These are phyloP conservation scores for Lecanoromycetidae sp. DNA, from an alignment of 2,329 filamentous ascomycete genomes.

Conservation along the genomic window DNA sequence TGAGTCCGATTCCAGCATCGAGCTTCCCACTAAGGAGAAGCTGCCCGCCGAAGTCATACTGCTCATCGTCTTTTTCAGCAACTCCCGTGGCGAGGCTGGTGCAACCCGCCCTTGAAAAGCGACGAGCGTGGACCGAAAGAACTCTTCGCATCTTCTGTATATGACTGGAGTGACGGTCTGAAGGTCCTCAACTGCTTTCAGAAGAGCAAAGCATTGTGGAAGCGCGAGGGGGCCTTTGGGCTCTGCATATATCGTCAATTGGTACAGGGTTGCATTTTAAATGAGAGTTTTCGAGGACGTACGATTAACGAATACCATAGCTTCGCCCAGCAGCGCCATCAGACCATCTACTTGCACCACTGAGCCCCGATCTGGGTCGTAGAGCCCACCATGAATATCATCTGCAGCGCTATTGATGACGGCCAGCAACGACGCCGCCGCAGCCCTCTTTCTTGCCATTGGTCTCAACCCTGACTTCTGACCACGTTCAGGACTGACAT, in stretches of 20 bases:
- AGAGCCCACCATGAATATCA: slow-evolving; percentile 81
- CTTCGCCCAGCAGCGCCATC: slow-evolving; percentile 71
- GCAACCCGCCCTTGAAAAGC: slow-evolving; percentile 29
- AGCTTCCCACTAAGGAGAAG: slow-evolving; percentile 61
- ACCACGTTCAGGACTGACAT: slow-evolving; percentile 30
- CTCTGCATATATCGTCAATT: slow-evolving; percentile 27
- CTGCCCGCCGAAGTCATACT: slow-evolving; percentile 42
- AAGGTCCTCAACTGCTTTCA: slow-evolving; percentile 68
- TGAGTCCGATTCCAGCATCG: slow-evolving; percentile 44
- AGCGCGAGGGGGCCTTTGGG: slow-evolving; percentile 51
- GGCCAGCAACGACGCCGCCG: slow-evolving; percentile 64
- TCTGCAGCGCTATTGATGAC: slow-evolving; percentile 78
- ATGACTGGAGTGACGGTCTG: slow-evolving; percentile 63
- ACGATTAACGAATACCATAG: slow-evolving; percentile 61
- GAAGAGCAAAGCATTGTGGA: slow-evolving; percentile 60
- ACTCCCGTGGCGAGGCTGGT: slow-evolving; percentile 47
- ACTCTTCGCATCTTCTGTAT: slow-evolving; percentile 63
- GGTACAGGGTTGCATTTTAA: not conserved
- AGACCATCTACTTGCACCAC: slow-evolving; percentile 84
- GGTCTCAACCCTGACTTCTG: slow-evolving; percentile 37
- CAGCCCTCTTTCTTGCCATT: slow-evolving; percentile 52
- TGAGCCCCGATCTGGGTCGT: slow-evolving; percentile 65
- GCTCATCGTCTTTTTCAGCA: slow-evolving; percentile 53
- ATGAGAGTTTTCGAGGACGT: slow-evolving; percentile 23
- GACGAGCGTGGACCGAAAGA: slow-evolving; percentile 62